phyloP scores from a whole-genome alignment of 2,329 filamentous ascomycete genomes.

The Colletotrichum shisoi region DNA sequence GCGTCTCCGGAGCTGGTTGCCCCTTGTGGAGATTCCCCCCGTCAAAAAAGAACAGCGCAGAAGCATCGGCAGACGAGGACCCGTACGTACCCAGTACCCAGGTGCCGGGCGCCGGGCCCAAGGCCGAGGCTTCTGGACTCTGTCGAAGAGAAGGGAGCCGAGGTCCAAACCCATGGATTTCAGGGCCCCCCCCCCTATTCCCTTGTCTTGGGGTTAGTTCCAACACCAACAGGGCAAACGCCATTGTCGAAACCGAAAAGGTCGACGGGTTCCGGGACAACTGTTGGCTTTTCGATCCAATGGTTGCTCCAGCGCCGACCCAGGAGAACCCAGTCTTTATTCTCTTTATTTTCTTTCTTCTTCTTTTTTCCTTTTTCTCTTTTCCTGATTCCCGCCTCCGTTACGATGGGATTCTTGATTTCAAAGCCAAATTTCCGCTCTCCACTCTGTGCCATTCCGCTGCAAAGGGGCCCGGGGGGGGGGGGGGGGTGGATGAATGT shows the following conservation, averaged over 20 bases:
- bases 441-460: slow-evolving; percentile 24
- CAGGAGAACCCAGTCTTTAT: neutral
- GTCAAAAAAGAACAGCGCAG: neutral
- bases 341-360: neutral
- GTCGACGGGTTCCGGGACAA: slow-evolving; percentile 29
- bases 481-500: no score
- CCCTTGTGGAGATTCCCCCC: slow-evolving; percentile 9
- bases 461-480: neutral
- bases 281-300: slow-evolving; percentile 24
- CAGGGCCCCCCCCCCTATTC: neutral
- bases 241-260: neutral
- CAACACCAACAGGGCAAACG: neutral
- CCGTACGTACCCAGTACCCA: slow-evolving; percentile 1
- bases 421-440: slow-evolving; percentile 34
- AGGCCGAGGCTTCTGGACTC: slow-evolving; percentile 30
- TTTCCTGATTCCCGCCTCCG: no score
- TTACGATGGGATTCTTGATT: slow-evolving; percentile 26
- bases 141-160: slow-evolving; percentile 2
- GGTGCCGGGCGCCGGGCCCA: slow-evolving; percentile 16
- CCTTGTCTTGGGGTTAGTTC: neutral
- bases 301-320: slow-evolving; percentile 24
- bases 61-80: slow-evolving; percentile 3
- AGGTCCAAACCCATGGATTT: slow-evolving; percentile 13
- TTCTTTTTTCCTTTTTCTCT: no score
- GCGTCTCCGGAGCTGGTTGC: slow-evolving; percentile 20